Evolutionary conservation across 2,329 filamentous ascomycete genomes (phyloP), one percentile per base, ranked within the genome.

Genomic region (Cytospora schulzeri): DNA sequence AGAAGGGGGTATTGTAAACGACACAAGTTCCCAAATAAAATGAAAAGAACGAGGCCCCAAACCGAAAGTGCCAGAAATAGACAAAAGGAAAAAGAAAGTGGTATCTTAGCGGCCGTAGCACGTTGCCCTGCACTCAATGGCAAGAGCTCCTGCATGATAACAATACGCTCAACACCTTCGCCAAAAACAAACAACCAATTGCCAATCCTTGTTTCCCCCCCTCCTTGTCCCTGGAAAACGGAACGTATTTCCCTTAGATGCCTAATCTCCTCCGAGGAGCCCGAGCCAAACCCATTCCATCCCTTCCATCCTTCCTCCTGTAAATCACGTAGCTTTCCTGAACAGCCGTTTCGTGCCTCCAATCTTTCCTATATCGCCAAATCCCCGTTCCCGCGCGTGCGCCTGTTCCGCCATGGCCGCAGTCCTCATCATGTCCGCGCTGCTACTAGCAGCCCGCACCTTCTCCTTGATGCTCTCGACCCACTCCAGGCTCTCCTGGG

Each of bases 381-480:
- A 91, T 54, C 81, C 77, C 70, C 72, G 8, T 2, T 48, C 73
- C 31, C 22, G 28, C 19, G 35, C 68, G 33, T 59, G 59, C 67
- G 67, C 68, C 63, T 66, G 70, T 57, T 65, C 72, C 45, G 45
- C 22, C 76, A 71, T 24, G 74, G 68, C 58, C 76, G 76, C 56
- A 76, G 77, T 73, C 87, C 54, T 61, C 51, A 63, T 51, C 5
- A 54, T 45, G 14, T 38, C 62, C 41, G 58, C 41, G 58, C 59
- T 87, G 63, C 85, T 85, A 71, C 88, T 91, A 66, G 87, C 90
- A 55, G 88, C 83, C 65, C 89, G 85, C 50, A 93, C 91, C 73
- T 91, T 90, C 72, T 91, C 89, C 77, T 92, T 89, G 79, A 95
- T 90, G 67, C 88, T 91, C 75, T 93, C 89, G 12, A 95, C 90